A percentile compares a stretch with the other conserved stretches of the same genome.
These are phyloP conservation scores for Astrocystis sublimbata DNA, from an alignment of 495 filamentous ascomycete species.

Conservation along the genomic window DNA sequence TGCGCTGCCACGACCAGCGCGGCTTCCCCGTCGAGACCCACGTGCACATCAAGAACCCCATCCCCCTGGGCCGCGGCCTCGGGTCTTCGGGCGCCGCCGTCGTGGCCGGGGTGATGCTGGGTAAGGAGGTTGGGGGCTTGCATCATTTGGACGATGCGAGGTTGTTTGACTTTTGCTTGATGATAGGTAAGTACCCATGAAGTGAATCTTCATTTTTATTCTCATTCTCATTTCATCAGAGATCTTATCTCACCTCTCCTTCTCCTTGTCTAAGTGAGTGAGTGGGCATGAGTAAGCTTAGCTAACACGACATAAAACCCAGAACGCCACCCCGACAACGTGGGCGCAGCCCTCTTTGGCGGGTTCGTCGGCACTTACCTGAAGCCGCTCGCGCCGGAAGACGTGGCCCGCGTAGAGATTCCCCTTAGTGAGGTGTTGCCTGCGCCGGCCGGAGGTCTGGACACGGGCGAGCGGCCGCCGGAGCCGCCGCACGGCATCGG, in stretches of 20 bases:
- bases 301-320: too few species aligned
- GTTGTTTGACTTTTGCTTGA: conserved; percentile 91
- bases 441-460: conserved; percentile 78
- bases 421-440: conserved; percentile 93
- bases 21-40: conserved; percentile 82
- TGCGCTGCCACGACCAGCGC: conserved; percentile 83
- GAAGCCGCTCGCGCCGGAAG: conserved; percentile 82
- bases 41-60: conserved; percentile 90
- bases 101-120: conserved; percentile 88
- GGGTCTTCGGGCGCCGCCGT: conserved; percentile 93
- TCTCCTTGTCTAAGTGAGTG: too few species aligned
- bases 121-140: conserved; percentile 82
- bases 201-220: not conserved
- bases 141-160: conserved; percentile 74
- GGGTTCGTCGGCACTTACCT: conserved; percentile 97
- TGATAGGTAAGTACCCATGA: conserved; percentile 79
- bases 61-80: conserved; percentile 85
- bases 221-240: not conserved
- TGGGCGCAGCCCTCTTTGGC: conserved; percentile 90
- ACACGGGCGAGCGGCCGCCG: conserved; percentile 80
- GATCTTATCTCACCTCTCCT: too few species aligned
- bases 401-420: conserved; percentile 85
- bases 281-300: too few species aligned
- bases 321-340: conserved; percentile 96
- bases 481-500: conserved; percentile 89